phyloP scores from a whole-genome alignment of 257 asterid genomes.

The Ligustrum vulgare region DNA sequence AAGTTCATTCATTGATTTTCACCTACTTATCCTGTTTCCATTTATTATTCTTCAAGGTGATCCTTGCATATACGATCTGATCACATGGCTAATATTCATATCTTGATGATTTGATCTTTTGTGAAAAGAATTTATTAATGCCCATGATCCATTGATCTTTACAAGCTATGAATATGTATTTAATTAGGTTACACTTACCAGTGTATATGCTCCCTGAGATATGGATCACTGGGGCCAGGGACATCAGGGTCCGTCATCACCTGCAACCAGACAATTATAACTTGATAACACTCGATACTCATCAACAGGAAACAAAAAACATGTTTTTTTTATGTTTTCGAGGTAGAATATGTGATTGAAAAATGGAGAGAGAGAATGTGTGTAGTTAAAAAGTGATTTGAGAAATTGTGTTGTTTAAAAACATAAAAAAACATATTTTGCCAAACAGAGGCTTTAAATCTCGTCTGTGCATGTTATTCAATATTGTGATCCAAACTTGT shows the following conservation, averaged over 20 bases:
- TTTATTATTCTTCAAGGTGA: neutral
- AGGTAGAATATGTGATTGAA: no score
- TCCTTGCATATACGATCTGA: neutral
- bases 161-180: neutral
- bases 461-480: neutral
- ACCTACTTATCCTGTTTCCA: neutral
- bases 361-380: no score
- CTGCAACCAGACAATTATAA: constrained; percentile 39
- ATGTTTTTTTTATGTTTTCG: no score
- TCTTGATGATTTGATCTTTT: neutral
- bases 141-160: no score
- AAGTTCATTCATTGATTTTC: no score
- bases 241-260: constrained; percentile 89
- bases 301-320: neutral
- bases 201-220: constrained; percentile 77
- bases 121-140: no score
- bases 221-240: constrained; percentile 93
- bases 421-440: no score
- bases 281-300: neutral
- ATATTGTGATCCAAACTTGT: neutral
- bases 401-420: no score
- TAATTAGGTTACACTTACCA: constrained; percentile 41
- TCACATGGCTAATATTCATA: neutral
- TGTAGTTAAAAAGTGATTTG: no score
- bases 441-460: no score